Conservation (phyloP, 208 protist genomes). For the Wallacemonas sp. region DNA sequence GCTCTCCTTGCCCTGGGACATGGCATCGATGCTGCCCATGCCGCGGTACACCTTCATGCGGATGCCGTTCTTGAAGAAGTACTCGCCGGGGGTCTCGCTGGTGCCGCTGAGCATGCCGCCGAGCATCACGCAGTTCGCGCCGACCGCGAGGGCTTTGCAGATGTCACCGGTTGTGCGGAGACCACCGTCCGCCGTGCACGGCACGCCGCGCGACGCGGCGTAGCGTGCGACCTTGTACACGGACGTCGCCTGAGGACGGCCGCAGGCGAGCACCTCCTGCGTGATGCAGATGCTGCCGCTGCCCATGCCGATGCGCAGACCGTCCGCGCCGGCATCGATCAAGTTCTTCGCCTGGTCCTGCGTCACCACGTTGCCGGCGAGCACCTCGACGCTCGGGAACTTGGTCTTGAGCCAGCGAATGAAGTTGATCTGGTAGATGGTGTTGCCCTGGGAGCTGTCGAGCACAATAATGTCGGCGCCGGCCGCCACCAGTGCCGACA, state of each 20-base stretch:
- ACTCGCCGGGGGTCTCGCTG: slow-evolving; percentile 92
- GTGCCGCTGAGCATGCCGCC: slow-evolving; percentile 93
- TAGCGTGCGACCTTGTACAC: slow-evolving; percentile 94
- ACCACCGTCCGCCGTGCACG: slow-evolving; percentile 95
- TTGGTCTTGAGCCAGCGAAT: slow-evolving; percentile 94
- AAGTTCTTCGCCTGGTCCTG: slow-evolving; percentile 95
- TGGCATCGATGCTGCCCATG: slow-evolving; percentile 96
- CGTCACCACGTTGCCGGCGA: slow-evolving; percentile 98
- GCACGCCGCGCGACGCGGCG: slow-evolving; percentile 89
- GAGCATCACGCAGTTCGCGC: slow-evolving; percentile 89
- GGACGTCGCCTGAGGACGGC: slow-evolving; percentile 95
- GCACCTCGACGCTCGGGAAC: slow-evolving; percentile 84
- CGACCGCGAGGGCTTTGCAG: slow-evolving; percentile 94
- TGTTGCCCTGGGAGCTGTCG: slow-evolving; percentile 97
- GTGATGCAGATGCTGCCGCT: slow-evolving; percentile 98
- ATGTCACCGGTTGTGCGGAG: slow-evolving; percentile 95
- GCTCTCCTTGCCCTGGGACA: slow-evolving; percentile 90
- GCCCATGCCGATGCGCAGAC: slow-evolving; percentile 98
- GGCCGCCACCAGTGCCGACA: slow-evolving; percentile 77
- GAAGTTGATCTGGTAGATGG: slow-evolving; percentile 95
- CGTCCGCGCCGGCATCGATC: slow-evolving; percentile 97
- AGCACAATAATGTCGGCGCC: slow-evolving; percentile 95
- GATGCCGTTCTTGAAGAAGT: slow-evolving; percentile 92
- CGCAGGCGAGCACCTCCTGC: slow-evolving; percentile 95
- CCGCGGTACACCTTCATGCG: slow-evolving; percentile 96